Evolutionary conservation across 2,329 filamentous ascomycete genomes (phyloP), one percentile per base, ranked within the genome.

Genomic region (Blastomyces parvus): DNA sequence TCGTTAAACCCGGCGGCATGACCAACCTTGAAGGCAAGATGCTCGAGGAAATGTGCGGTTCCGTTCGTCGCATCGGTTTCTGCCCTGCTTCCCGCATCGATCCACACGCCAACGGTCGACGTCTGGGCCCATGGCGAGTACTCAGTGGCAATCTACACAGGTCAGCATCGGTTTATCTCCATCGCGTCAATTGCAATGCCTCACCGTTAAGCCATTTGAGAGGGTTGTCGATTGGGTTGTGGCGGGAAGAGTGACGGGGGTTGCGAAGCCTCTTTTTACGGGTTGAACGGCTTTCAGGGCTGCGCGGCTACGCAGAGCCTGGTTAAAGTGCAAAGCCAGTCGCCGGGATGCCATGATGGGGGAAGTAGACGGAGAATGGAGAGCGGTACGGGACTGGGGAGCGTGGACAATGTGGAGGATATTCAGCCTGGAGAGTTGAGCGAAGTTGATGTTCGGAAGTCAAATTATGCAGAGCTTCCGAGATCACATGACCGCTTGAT

Each of bases 11-110:
- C 27, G 25, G 25, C 13, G 25, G 60, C 36, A 33, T 50, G 60
- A 62, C 65, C 71, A 84, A 96, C 91, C 90, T 99, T 99, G 88
- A 99, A 99, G 73, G 95, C 95, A 79, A 99, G 86, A 83, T 99
- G 94, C 85, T 99, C 94, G 73, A 99, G 87, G 85, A 99, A 99
- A 83, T 99, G 94, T 75, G 94, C 94, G 73, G 94, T 99, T 81
- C 94, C 94, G 83, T 97, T 99, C 76, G 90, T 97, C 86, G 91
- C 91, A 81, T 94, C 88, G 72, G 94, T 99, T 85, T 99, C 94
- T 78, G 94, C 91, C 80, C 94, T 86, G 80, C 91, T 97, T 77
- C 94, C 94, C 78, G 95, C 93, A 81, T 99, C 95, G 79, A 99
- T 99, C 92, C 94, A 99, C 70, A 99, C 91, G 78, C 94, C 94